Evolutionary conservation across 2,329 filamentous ascomycete species (phyloP).

Genomic region (Cladorrhinum sp.): DNA sequence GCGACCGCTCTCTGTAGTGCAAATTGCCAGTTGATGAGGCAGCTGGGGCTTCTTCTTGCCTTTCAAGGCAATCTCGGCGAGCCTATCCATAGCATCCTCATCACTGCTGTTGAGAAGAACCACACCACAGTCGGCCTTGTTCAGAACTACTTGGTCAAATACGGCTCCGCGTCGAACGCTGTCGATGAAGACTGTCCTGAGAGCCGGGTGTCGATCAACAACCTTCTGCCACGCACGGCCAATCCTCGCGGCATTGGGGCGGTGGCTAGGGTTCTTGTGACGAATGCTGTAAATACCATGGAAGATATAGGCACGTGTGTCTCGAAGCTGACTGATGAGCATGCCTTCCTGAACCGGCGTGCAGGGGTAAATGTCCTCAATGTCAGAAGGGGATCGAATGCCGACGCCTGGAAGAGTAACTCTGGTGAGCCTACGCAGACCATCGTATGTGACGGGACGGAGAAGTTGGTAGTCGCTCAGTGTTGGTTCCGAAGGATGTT

Average conservation of each 20-base stretch:
- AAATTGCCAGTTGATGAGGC: constrained; percentile 23
- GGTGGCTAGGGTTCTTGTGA: neutral
- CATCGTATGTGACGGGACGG: constrained; percentile 21
- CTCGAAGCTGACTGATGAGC: constrained; percentile 26
- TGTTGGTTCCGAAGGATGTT: constrained; percentile 21
- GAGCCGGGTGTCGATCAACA: constrained; percentile 23
- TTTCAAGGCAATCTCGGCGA: constrained; percentile 11
- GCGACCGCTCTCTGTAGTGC: constrained; percentile 15
- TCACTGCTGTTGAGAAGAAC: constrained; percentile 17
- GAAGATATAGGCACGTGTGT: constrained; percentile 24
- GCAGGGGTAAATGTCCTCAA: constrained; percentile 28
- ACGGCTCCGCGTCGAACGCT: constrained; percentile 21
- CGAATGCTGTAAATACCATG: constrained; percentile 22
- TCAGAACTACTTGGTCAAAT: constrained; percentile 26
- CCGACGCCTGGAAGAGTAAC: constrained; percentile 19
- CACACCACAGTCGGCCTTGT: constrained; percentile 10
- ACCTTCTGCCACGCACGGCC: constrained; percentile 22
- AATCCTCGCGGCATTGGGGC: constrained; percentile 7
- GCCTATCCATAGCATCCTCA: constrained; percentile 13
- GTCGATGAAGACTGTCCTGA: constrained; percentile 27
- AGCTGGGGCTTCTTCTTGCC: constrained; percentile 14
- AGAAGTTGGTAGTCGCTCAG: constrained; percentile 28
- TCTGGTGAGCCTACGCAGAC: constrained; percentile 19
- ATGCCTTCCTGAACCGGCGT: constrained; percentile 28
- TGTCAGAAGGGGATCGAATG: constrained; percentile 11